Conservation (phyloP, 805 yeast genomes). For the Metschnikowia gruessii region DNA sequence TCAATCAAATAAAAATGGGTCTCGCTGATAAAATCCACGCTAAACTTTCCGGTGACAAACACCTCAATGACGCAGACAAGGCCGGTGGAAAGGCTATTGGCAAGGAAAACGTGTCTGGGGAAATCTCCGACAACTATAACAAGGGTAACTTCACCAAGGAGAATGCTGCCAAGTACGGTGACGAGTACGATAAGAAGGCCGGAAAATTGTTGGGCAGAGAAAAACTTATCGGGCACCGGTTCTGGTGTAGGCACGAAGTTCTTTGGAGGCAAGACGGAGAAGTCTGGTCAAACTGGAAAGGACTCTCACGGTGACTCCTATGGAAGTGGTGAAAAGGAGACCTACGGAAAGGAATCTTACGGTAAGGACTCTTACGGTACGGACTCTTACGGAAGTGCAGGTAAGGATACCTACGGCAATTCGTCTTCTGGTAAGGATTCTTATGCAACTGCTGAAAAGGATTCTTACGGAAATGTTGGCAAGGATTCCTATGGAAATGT, state of each 20-base stretch:
- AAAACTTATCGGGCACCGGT: conserved; percentile 22
- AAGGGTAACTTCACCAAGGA: conserved; percentile 30
- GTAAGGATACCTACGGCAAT: neutral
- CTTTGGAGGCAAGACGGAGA: conserved; percentile 16
- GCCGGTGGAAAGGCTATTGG: conserved; percentile 31
- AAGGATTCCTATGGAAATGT: conserved; percentile 16
- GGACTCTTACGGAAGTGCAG: neutral
- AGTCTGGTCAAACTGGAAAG: too few relatives aligned
- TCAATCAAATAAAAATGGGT: conserved; percentile 28
- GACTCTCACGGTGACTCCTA: too few relatives aligned
- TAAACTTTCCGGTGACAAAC: conserved; percentile 29
- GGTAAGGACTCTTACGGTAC: neutral
- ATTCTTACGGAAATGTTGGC: too few relatives aligned
- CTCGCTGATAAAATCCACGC: conserved; percentile 35
- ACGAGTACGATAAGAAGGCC: conserved; percentile 27
- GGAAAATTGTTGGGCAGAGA: conserved; percentile 16
- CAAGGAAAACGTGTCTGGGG: conserved; percentile 28
- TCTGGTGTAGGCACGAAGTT: conserved; percentile 30
- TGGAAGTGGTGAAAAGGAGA: too few relatives aligned
- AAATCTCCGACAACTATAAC: conserved; percentile 28
- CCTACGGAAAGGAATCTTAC: conserved; percentile 2
- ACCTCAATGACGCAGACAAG: conserved; percentile 27
- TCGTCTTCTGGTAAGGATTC: conserved; percentile 1
- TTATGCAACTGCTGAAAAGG: too few relatives aligned
- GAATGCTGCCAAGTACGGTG: conserved; percentile 29